Base-by-base conservation (phyloP, 2,329 filamentous ascomycete genomes). In the Fusarium pseudograminearum region DNA sequence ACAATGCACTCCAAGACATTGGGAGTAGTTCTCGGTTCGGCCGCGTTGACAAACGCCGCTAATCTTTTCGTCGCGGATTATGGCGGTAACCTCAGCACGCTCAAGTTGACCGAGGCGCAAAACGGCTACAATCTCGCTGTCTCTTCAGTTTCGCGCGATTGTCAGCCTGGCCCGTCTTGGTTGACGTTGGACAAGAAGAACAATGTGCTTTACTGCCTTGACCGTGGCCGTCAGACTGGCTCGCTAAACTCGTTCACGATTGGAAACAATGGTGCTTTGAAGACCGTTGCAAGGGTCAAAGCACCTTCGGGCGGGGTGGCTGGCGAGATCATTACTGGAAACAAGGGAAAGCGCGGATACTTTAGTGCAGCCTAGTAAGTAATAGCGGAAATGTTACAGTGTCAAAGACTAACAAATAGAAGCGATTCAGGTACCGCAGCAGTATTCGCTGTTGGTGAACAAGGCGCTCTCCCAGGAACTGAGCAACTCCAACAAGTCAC, bases 291-390 rank as follows among this genome's bases (percentile, higher is more conserved):
- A 2, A 61, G 72, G 0, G 58, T 74, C 5, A 58, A 44, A 5
- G 73, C 72, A 0, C 62, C 62, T 1, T 26, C 47, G 7, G 71
- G 54, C 2, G 71, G 63, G 3, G 72, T 74, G 0, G 72, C 72
- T 22, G 72, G 72, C 1, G 67, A 60, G 3, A 60, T 74, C 2
- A 16, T 74, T 5, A 73, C 58, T 1, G 56, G 69, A 3, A n/a
- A 24, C 1, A 57, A 42, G 2, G 70, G 72, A 28, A 46, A 41
- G 9, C 66, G 70, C 1, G 72, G 71, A 7, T 73, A 67, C 30
- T 64, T 74, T 30, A 61, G 44, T 26, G 59, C 72, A 10, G 72
- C 72, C 18, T 74, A 74, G 72, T 74, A 50, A 61, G 72, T 71
- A 3, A 3, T 4, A 5, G 1, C 7, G 4, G n/a, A 40, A 38